Conservation (phyloP, 768 basidiomycete species). For the Brasilioporus rufonigricans region DNA sequence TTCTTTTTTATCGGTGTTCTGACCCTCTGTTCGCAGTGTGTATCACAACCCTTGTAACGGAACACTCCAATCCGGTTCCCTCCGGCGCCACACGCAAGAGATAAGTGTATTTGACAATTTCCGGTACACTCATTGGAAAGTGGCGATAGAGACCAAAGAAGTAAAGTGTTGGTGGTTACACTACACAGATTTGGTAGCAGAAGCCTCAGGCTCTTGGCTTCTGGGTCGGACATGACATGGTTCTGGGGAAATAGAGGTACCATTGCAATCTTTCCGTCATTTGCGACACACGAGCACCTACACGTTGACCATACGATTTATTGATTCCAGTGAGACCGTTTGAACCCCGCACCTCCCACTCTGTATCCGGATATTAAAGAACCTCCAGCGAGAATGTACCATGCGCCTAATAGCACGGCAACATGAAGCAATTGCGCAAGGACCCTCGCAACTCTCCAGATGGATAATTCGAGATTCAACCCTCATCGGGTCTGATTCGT, state of each 20-base stretch:
- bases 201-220: not conserved
- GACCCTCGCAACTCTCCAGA: not conserved
- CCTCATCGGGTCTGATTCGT: not conserved
- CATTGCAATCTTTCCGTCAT: not conserved
- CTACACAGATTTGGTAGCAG: not conserved
- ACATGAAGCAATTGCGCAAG: not conserved
- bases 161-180: not conserved
- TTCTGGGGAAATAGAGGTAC: not conserved
- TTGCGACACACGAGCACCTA: not conserved
- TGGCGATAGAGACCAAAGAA: not conserved
- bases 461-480: not conserved
- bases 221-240: not conserved
- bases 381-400: too few relatives aligned
- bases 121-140: not conserved
- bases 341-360: not conserved
- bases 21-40: not conserved
- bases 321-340: not conserved
- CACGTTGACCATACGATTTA: not conserved
- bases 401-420: not conserved
- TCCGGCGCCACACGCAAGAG: not conserved
- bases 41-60: constrained; percentile 1
- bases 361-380: not conserved
- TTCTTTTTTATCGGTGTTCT: constrained; percentile 11
- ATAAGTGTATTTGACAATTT: not conserved
- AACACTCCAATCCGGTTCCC: not conserved